A percentile compares a stretch with the other conserved stretches of the same genome.
Conservation (phyloP, 495 filamentous ascomycete species). For the Hypoxylon fragiforme region DNA sequence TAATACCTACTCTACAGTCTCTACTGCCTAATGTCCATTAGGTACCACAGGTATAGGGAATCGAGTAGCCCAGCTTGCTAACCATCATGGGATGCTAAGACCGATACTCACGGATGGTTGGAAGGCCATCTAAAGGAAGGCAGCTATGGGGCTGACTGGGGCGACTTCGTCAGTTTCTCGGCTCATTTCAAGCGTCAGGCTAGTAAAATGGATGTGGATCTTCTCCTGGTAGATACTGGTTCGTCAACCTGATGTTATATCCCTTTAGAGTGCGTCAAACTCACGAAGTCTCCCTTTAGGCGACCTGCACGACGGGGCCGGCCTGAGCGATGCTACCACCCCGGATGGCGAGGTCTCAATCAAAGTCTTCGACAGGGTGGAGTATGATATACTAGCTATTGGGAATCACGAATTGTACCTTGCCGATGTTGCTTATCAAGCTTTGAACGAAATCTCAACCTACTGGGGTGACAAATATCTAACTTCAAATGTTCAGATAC, state of each 20-base stretch:
- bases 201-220: conserved; percentile 64
- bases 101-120: conserved; percentile 81
- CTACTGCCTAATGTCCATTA: no score
- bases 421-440: conserved; percentile 42
- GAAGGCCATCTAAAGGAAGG: conserved; percentile 79
- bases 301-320: conserved; percentile 68
- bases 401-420: conserved; percentile 85
- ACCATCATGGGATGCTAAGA: conserved; percentile 26
- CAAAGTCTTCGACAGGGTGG: conserved; percentile 68
- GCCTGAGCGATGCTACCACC: conserved; percentile 77
- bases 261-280: background rate
- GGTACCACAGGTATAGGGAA: no score
- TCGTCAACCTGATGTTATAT: conserved; percentile 53
- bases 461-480: conserved; percentile 60
- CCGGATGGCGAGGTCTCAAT: conserved; percentile 74
- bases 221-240: conserved; percentile 81
- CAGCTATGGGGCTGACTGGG: conserved; percentile 81
- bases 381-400: conserved; percentile 50
- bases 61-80: no score
- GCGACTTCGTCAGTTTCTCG: conserved; percentile 85
- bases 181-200: conserved; percentile 68
- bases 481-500: conserved; percentile 82
- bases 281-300: conserved; percentile 38
- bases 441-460: conserved; percentile 43
- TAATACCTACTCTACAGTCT: no score